These are phyloP conservation scores for Neurospora discreta DNA, from an alignment of 495 filamentous ascomycete genomes.

Conservation along the genomic window DNA sequence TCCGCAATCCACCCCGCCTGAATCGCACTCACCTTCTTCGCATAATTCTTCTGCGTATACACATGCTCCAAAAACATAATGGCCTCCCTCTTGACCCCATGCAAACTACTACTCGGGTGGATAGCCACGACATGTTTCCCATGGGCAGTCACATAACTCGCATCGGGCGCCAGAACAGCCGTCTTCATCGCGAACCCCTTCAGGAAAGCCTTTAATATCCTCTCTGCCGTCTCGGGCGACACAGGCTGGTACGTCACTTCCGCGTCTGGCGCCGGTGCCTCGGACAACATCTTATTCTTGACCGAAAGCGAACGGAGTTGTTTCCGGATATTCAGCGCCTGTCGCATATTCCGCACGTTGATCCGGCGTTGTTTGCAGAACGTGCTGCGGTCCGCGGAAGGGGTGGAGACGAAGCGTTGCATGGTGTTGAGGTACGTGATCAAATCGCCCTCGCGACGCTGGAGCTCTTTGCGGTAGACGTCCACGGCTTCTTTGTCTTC, in stretches of 20 bases:
- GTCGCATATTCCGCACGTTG: constrained; percentile 70
- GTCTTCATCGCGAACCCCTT: constrained; percentile 73
- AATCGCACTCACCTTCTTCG: constrained; percentile 74
- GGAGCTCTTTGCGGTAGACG: constrained; percentile 57
- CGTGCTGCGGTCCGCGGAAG: constrained; percentile 57
- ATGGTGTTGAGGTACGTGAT: constrained; percentile 77
- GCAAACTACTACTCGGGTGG: constrained; percentile 78
- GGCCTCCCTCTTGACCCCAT: constrained; percentile 80
- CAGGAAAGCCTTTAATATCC: constrained; percentile 70
- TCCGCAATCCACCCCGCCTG: constrained; percentile 82
- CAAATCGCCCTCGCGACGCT: constrained; percentile 78
- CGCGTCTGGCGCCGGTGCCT: constrained; percentile 30
- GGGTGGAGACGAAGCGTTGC: constrained; percentile 58
- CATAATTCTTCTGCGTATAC: constrained; percentile 86
- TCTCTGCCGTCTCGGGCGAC: constrained; percentile 41
- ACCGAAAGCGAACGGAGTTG: constrained; percentile 63
- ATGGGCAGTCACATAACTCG: constrained; percentile 71
- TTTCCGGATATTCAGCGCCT: constrained; percentile 64
- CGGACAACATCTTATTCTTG: constrained; percentile 34
- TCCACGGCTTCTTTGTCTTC: constrained; percentile 73
- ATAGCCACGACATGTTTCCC: constrained; percentile 82
- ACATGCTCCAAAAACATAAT: constrained; percentile 97
- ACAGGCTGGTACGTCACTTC: constrained; percentile 33
- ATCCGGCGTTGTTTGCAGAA: constrained; percentile 76
- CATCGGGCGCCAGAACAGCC: constrained; percentile 71